phyloP scores from a whole-genome alignment of 306 rosid genomes.

The Cicer yamashitae region DNA sequence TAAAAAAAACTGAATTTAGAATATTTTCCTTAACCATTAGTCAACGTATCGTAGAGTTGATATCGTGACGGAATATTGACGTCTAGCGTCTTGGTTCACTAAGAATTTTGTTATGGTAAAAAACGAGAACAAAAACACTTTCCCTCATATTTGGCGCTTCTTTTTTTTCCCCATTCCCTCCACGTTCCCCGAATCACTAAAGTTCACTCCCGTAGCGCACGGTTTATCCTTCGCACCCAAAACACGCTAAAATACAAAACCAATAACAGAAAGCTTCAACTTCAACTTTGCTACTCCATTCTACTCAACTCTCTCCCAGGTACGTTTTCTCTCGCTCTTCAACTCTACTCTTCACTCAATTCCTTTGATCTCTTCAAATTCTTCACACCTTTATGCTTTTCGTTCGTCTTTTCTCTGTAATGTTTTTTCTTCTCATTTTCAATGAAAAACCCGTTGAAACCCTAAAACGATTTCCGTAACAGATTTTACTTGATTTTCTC shows the following conservation, averaged over 20 bases:
- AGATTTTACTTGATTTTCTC: constrained; percentile 4
- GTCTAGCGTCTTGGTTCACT: too few species aligned
- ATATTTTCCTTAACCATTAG: too few species aligned
- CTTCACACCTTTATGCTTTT: not conserved
- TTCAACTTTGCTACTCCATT: constrained; percentile 9
- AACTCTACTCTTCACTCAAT: constrained; percentile 2
- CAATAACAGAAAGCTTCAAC: not conserved
- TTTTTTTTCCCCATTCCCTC: constrained; percentile 16
- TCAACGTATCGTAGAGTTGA: too few species aligned
- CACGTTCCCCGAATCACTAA: constrained; percentile 9
- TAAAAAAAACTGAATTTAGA: too few species aligned
- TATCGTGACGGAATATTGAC: too few species aligned
- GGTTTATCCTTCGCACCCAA: constrained; percentile 48
- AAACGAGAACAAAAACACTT: too few species aligned
- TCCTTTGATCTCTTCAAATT: not conserved
- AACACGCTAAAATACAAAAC: not conserved
- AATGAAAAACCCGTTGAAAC: constrained; percentile 14
- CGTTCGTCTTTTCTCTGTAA: not conserved
- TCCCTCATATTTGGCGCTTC: constrained; percentile 42
- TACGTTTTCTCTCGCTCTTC: not conserved
- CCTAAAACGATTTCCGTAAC: constrained; percentile 34
- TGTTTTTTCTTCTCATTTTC: not conserved
- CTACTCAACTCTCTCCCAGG: constrained; percentile 36
- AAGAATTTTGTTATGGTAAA: too few species aligned
- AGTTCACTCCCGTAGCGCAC: constrained; percentile 30